Conservation (phyloP, 495 filamentous ascomycete species). For the Neurospora sp. region DNA sequence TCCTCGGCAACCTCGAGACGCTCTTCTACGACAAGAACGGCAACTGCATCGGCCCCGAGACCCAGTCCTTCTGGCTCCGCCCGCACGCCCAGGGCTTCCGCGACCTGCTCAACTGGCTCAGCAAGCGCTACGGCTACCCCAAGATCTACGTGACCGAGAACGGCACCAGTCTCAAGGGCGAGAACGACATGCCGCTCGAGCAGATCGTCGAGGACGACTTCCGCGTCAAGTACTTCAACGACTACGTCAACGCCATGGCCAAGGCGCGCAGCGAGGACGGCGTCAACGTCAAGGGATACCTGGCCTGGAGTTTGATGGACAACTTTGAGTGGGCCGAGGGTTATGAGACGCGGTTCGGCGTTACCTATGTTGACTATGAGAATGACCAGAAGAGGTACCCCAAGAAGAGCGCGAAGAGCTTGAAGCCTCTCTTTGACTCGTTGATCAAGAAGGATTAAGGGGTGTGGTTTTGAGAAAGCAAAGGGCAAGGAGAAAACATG, state of each 20-base stretch:
- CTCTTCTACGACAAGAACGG: conserved; percentile 58
- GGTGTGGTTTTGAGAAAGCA: neutral
- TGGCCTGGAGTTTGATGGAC: conserved; percentile 68
- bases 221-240: conserved; percentile 62
- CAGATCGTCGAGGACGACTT: conserved; percentile 66
- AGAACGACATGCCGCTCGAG: conserved; percentile 62
- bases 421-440: conserved; percentile 53
- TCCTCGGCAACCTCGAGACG: conserved; percentile 59
- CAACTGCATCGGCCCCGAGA: conserved; percentile 61
- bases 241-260: conserved; percentile 63
- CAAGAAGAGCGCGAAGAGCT: conserved; percentile 64
- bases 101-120: conserved; percentile 68
- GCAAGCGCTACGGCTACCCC: conserved; percentile 61
- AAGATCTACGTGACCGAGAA: conserved; percentile 79
- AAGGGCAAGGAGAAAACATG: neutral
- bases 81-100: conserved; percentile 64
- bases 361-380: conserved; percentile 68
- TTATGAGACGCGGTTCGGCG: conserved; percentile 75
- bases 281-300: conserved; percentile 61
- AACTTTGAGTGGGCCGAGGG: conserved; percentile 66
- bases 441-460: conserved; percentile 39
- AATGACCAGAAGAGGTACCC: conserved; percentile 65
- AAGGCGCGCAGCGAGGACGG: conserved; percentile 56
- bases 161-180: conserved; percentile 66
- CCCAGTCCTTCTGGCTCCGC: conserved; percentile 65